Conservation (phyloP, 352 stramenopile species). For the Pythium folliculosum region DNA sequence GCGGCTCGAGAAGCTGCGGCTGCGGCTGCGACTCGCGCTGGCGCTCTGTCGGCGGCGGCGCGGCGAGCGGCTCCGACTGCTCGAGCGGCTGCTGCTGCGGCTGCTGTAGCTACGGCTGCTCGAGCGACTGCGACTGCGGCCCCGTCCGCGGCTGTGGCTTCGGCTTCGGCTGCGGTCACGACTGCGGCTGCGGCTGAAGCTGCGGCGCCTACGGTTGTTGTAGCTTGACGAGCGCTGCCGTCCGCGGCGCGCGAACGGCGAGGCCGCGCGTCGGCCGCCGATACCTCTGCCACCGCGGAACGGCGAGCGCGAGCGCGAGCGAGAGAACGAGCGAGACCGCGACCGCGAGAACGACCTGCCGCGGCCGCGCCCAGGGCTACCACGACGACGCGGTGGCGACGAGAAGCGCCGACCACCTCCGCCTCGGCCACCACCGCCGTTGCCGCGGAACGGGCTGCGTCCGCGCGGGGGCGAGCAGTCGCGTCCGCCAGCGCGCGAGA, state of each 20-base stretch:
- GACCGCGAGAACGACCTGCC: conserved; percentile 7
- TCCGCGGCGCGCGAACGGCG: conserved; percentile 16
- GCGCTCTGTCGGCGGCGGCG: conserved; percentile 8
- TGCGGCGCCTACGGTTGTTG: conserved; percentile 27
- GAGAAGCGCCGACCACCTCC: conserved; percentile 5
- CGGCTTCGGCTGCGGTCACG: conserved; percentile 38
- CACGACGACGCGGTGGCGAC: conserved; percentile 1
- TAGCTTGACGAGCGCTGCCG: conserved; percentile 17
- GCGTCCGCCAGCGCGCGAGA: not conserved
- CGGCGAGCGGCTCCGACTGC: conserved; percentile 29
- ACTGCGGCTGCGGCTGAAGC: conserved; percentile 37
- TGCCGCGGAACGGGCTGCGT: conserved; percentile 28
- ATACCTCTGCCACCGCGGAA: conserved; percentile 16
- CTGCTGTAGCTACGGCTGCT: conserved; percentile 27
- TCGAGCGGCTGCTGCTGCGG: conserved; percentile 26
- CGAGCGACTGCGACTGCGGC: conserved; percentile 12
- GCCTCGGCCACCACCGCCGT: conserved; percentile 2
- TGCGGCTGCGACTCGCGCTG: conserved; percentile 33
- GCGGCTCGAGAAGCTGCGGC: conserved; percentile 26
- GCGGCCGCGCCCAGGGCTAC: not conserved
- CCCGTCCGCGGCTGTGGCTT: conserved; percentile 29
- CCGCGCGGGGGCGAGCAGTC: conserved; percentile 44
- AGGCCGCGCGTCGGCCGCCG: conserved; percentile 17
- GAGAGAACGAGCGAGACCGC: conserved; percentile 26
- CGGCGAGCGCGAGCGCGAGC: conserved; percentile 24